phyloP scores from a whole-genome alignment of 306 rosid species.

The Fragaria iinumae region DNA sequence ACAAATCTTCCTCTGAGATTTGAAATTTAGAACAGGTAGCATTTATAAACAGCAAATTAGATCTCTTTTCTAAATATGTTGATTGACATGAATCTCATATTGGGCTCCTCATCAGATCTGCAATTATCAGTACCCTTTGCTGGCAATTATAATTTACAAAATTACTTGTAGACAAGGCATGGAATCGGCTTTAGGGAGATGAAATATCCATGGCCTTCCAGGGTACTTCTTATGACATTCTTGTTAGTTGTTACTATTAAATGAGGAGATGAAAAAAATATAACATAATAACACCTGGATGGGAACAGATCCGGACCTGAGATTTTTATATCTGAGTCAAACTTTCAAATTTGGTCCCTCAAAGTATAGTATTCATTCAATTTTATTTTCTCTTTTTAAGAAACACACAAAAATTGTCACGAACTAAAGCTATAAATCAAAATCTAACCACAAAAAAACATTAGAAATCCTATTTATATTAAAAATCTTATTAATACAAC shows the following conservation, averaged over 20 bases:
- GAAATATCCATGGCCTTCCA: not conserved
- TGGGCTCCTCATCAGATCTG: not conserved
- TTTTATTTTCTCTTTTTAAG: too few species aligned
- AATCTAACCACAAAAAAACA: too few species aligned
- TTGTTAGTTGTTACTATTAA: too few species aligned
- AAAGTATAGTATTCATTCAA: too few species aligned
- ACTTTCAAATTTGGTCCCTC: too few species aligned
- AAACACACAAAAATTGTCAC: too few species aligned
- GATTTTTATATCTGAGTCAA: too few species aligned
- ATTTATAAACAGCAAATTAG: not conserved
- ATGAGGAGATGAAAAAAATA: too few species aligned
- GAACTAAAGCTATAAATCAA: too few species aligned
- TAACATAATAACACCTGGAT: not conserved
- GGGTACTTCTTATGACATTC: not conserved
- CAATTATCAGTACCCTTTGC: not conserved
- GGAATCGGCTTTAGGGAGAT: not conserved
- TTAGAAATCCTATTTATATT: too few species aligned
- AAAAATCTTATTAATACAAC: too few species aligned
- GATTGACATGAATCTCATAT: not conserved
- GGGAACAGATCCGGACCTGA: not conserved
- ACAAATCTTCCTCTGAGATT: not conserved
- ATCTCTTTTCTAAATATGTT: not conserved
- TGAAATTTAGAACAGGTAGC: not conserved
- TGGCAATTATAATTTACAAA: not conserved
- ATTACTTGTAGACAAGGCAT: not conserved